A percentile compares a stretch with the other conserved stretches of the same genome.
phyloP scores from a whole-genome alignment of 1,284 basidiomycete genomes.

The Leccinum solheimii region DNA sequence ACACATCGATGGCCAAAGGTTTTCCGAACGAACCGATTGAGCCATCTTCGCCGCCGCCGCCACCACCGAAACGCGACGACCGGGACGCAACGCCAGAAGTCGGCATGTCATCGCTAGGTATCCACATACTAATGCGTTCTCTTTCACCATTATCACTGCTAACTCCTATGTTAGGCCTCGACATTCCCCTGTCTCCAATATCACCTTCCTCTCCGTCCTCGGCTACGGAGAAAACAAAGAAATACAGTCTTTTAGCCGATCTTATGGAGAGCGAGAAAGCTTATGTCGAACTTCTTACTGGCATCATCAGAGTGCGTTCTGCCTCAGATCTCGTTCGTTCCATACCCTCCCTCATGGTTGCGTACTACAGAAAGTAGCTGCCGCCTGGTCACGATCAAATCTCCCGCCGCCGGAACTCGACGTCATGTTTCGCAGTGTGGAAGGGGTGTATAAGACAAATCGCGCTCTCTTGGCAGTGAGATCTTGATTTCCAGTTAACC shows the following conservation, averaged over 20 bases:
- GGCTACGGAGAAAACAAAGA: slow-evolving; percentile 52
- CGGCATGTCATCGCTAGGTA: slow-evolving; percentile 32
- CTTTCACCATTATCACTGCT: slow-evolving; percentile 11
- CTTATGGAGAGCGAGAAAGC: slow-evolving; percentile 91
- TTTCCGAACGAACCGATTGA: slow-evolving; percentile 7
- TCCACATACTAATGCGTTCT: slow-evolving; percentile 20
- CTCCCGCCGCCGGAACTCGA: slow-evolving; percentile 93
- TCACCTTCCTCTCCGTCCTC: slow-evolving; percentile 31
- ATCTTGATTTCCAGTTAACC: slow-evolving; percentile 1
- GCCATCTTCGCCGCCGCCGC: slow-evolving; percentile 29
- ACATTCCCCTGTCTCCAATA: slow-evolving; percentile 31
- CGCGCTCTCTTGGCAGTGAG: slow-evolving; percentile 75
- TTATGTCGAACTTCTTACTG: slow-evolving; percentile 91
- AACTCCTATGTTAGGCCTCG: slow-evolving; percentile 26
- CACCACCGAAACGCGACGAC: slow-evolving; percentile 36
- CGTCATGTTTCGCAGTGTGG: slow-evolving; percentile 91
- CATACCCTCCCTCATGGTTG: slow-evolving; percentile 17
- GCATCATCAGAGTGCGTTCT: slow-evolving; percentile 83
- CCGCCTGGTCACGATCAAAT: slow-evolving; percentile 94
- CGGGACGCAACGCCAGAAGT: slow-evolving; percentile 17
- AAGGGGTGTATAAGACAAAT: slow-evolving; percentile 91
- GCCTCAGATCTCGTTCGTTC: slow-evolving; percentile 3
- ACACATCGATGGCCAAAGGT: slow-evolving; percentile 4
- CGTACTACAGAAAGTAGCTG: slow-evolving; percentile 80
- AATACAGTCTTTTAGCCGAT: slow-evolving; percentile 84